Percentiles rank a stretch among this genome's conserved stretches.
Evolutionary conservation across 345 rosid genomes (phyloP).

Genomic region (Excoecaria agallocha): DNA sequence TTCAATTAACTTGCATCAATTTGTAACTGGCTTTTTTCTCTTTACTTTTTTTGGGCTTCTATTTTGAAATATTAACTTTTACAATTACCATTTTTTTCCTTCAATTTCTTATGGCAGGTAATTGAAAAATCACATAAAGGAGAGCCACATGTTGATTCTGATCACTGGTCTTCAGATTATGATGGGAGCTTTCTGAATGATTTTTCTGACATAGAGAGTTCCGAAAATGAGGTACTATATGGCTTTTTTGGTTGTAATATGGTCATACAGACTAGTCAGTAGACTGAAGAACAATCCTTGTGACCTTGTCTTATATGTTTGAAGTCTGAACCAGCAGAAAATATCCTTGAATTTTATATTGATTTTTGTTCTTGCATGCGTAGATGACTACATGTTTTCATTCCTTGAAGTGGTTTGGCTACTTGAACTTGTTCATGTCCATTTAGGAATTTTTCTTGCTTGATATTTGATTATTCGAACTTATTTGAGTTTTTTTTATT

Average conservation of each 20-base stretch:
- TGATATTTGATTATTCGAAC: neutral
- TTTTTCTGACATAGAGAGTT: conserved; percentile 46
- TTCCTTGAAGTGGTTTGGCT: neutral
- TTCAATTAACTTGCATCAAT: neutral
- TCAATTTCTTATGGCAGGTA: conserved; percentile 41
- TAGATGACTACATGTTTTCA: neutral
- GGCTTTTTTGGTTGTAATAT: neutral
- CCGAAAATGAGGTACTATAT: conserved; percentile 59
- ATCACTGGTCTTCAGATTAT: conserved; percentile 44
- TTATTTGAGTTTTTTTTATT: neutral
- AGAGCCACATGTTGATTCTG: conserved; percentile 35
- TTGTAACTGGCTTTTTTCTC: neutral
- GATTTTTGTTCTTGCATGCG: neutral
- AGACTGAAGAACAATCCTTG: too few relatives aligned
- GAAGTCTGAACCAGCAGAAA: neutral
- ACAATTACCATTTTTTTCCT: neutral
- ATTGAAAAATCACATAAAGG: conserved; percentile 44
- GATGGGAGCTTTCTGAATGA: conserved; percentile 50
- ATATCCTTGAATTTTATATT: neutral
- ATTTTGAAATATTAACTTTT: neutral
- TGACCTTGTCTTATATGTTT: neutral
- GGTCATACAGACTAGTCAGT: neutral
- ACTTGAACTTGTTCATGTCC: neutral
- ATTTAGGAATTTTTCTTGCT: neutral
- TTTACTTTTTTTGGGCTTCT: neutral